Base-by-base conservation (phyloP, 2,329 filamentous ascomycete genomes). In the Colletotrichum trifolii region DNA sequence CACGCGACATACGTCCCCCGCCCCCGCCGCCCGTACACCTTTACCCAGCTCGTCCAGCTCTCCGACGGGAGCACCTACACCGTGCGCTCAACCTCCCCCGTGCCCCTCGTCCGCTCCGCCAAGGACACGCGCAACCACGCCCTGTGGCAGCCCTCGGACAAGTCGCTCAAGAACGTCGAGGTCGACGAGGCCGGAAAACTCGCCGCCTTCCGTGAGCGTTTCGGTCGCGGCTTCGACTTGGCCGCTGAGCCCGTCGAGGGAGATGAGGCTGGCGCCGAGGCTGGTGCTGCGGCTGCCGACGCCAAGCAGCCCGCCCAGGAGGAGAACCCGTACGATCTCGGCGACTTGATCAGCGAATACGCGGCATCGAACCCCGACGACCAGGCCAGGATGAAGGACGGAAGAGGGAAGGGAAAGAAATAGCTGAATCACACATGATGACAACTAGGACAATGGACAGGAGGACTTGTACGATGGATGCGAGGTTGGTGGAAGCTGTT, bases 31-130 rank as follows among this genome's bases (percentile, higher is more conserved):
- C 95, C 96, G 46, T 98, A 97, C 85, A 93, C 91, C 71, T 98
- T 97, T 84, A 97, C 95, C n/a, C 96, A 99, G 81, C 87, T 99
- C 66, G 85, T 99, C 70, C 94, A 94, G 58, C 90, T 98, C 69
- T 93, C 91, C 45, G 96, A 99, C 82, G 96, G 96, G 71, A 92
- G 88, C 73, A 91, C 94, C 66, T 98, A 88, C 80, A 89, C 91
- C 53, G 85, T 89, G 73, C 91, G 91, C 75, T 94, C 92, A 33
- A 93, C 92, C 10, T 92, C 88, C 10, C 92, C 93, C 0, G 70
- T 79, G 40, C 83, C 86, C 3, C 77, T 91, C 52, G 85, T 87
- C 79, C 82, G 82, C 64, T 82, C 82, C 63, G 81, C 81, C 66
- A 96, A 97, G 79, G 96, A 99, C 81, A 92, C 91, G 48, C 89